Evolutionary conservation across 768 basidiomycete species (phyloP).

Genomic region (Amanita muscaria): DNA sequence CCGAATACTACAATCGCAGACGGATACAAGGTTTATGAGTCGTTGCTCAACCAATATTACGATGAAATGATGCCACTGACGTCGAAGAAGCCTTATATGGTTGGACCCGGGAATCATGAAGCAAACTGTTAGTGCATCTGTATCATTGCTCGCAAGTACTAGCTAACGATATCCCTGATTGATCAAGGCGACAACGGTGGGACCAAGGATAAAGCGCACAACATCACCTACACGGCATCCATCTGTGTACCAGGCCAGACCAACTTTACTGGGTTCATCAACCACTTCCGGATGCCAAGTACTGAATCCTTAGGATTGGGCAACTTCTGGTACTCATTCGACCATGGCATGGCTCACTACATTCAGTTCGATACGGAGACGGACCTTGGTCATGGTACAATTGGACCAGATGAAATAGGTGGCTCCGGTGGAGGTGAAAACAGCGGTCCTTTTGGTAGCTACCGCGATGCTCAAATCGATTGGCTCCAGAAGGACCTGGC

Average conservation of each 20-base stretch:
- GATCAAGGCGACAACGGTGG: conserved; percentile 11
- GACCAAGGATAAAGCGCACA: background rate
- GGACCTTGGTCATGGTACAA: conserved; percentile 13
- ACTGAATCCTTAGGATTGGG: conserved; percentile 12
- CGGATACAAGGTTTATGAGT: conserved; percentile 14
- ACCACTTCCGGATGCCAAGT: conserved; percentile 15
- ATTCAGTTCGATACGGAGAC: conserved; percentile 16
- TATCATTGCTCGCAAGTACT: too few species aligned
- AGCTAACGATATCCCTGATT: too few species aligned
- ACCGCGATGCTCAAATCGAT: conserved; percentile 13
- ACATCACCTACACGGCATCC: conserved; percentile 6
- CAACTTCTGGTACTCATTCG: conserved; percentile 18
- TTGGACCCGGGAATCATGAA: conserved; percentile 17
- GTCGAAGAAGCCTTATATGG: conserved; percentile 15
- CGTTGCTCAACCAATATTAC: conserved; percentile 15
- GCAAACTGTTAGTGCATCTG: conserved; percentile 14
- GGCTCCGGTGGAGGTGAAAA: conserved; percentile 11
- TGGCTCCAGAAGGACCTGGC: conserved; percentile 14
- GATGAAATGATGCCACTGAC: conserved; percentile 15
- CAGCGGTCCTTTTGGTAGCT: conserved; percentile 15
- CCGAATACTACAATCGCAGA: conserved; percentile 13
- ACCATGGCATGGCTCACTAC: conserved; percentile 15
- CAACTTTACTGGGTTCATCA: conserved; percentile 16
- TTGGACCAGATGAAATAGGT: conserved; percentile 13
- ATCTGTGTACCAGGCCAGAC: conserved; percentile 16